These are phyloP conservation scores for Pseudogymnoascus sp. DNA, from an alignment of 2,329 filamentous ascomycete genomes.

Conservation along the genomic window DNA sequence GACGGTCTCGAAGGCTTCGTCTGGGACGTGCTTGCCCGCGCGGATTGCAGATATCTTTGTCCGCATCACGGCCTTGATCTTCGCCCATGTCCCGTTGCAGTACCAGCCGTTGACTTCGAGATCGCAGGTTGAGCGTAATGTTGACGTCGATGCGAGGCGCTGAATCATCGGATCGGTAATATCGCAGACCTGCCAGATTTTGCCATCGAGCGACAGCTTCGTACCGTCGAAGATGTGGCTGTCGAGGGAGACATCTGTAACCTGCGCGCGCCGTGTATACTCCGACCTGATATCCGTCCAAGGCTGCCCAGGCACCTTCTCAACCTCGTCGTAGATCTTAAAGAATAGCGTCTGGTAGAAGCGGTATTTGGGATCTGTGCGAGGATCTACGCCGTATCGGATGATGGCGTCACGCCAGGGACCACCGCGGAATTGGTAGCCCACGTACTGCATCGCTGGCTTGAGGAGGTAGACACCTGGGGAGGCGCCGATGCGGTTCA, in stretches of 20 bases:
- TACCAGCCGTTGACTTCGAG: slow-evolving; percentile 72
- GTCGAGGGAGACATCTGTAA: slow-evolving; percentile 26
- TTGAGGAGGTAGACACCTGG: slow-evolving; percentile 55
- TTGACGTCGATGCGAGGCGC: slow-evolving; percentile 56
- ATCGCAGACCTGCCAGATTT: slow-evolving; percentile 92
- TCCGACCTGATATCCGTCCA: slow-evolving; percentile 16
- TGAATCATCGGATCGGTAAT: slow-evolving; percentile 72
- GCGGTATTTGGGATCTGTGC: slow-evolving; percentile 67
- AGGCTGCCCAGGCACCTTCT: slow-evolving; percentile 19
- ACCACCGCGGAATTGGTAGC: slow-evolving; percentile 87
- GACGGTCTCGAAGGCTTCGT: slow-evolving; percentile 41
- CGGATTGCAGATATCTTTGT: slow-evolving; percentile 69
- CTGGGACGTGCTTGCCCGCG: slow-evolving; percentile 45
- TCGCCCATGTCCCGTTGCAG: slow-evolving; percentile 71
- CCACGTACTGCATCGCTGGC: slow-evolving; percentile 73
- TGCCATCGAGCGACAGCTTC: slow-evolving; percentile 68
- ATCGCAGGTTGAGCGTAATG: slow-evolving; percentile 54
- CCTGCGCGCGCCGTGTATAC: slow-evolving; percentile 17
- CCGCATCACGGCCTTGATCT: slow-evolving; percentile 81
- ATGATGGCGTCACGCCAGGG: slow-evolving; percentile 88
- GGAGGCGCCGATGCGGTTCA: slow-evolving; percentile 59
- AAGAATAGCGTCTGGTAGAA: slow-evolving; percentile 87
- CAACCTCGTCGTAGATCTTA: slow-evolving; percentile 46
- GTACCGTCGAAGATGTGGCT: slow-evolving; percentile 81
- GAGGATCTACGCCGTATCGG: slow-evolving; percentile 79